Evolutionary conservation across 2,329 filamentous ascomycete species (phyloP), one percentile per base, ranked within the genome.

Genomic region (Nothophoma quercina): DNA sequence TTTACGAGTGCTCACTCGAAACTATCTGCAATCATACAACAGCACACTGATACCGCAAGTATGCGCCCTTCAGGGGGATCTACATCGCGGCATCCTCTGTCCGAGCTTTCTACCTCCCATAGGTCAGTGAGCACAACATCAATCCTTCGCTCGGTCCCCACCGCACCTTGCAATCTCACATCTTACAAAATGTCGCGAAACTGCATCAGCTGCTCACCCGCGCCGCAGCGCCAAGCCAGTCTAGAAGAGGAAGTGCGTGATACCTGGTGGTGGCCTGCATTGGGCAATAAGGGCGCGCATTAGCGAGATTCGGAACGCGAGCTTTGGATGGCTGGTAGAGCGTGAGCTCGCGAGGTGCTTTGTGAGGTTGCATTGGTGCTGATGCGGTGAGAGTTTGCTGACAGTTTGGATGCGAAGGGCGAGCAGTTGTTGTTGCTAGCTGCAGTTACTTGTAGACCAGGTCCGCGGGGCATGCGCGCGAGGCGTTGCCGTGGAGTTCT

Each of bases 221-320:
- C 36, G 45, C 35, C 36, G 48, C 43, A 32, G 46, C 42, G 56
- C 59, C 50, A 62, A 62, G 57, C 28, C 29, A 55, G 51, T 55
- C 58, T 60, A 60, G 60, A 63, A 47, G 46, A 46, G 55, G 53
- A 53, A 55, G 56, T 45, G 38, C 41, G 43, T 48, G 41, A 52
- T 46, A 38, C 26, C 9, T 29, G 43, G 33, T 38, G n/a, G n/a
- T 12, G n/a, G 23, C 19, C 42, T 45, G 42, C 42, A 36, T 45
- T 36, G 42, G 33, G 42, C 32, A 21, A 35, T 36, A 25, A n/a
- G n/a, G n/a, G n/a, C n/a, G n/a, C n/a, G n/a, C n/a, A 9, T 23
- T 39, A 46, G 18, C 12, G 18, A 13, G 33, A 33, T 13, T 23
- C n/a, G n/a, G n/a, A n/a, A 23, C 30, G 34, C 34, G 43, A 30